Base-by-base conservation (phyloP, 2,329 filamentous ascomycete species). In the Aspergillus pseudoterreus region DNA sequence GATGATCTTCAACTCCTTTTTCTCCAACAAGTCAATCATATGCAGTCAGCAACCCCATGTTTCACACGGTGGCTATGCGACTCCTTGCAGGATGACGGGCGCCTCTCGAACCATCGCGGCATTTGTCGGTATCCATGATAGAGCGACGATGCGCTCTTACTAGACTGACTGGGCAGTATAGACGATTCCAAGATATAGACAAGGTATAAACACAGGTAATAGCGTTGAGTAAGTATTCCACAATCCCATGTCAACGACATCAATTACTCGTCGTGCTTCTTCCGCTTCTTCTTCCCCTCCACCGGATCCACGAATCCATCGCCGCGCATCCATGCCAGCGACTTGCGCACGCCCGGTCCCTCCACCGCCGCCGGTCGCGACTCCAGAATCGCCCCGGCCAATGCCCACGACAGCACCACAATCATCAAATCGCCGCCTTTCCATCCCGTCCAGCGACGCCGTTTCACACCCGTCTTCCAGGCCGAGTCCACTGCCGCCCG, bases 401-500 rank as follows among this genome's bases (percentile, higher is more conserved):
- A 71, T 61, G 89, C 88, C 72, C 96, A 77, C 44, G 90, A 88
- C 15, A 84, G 71, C 14, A 92, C 87, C 64, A 97, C 92, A 3
- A 97, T 75, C 75, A 87, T 82, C 4, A 96, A 83, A 71, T 97
- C 92, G 0, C 91, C 91, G 35, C 89, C 88, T 62, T 81, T 83
- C 67, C 94, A 80, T 10, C 89, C 89, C 57, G 81, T 84, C 90
- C 92, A 96, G 84, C 90, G 90, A 1, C 90, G 82, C 32, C 86
- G 78, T 83, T 97, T 97, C 50, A 88, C 83, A n/a, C 92, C 91
- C 0, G 95, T 90, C 76, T 95, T 95, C 90, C 91, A 97, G 43
- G 91, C 71, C 35, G 84, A 89, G 67, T 95, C 88, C 27, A 96
- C 77, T 53, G 87, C 90, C n/a, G 86, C 75, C 2, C 92, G 81